These are phyloP conservation scores for Trichoderma sp. DNA, from an alignment of 2,329 filamentous ascomycete species.

Conservation along the genomic window DNA sequence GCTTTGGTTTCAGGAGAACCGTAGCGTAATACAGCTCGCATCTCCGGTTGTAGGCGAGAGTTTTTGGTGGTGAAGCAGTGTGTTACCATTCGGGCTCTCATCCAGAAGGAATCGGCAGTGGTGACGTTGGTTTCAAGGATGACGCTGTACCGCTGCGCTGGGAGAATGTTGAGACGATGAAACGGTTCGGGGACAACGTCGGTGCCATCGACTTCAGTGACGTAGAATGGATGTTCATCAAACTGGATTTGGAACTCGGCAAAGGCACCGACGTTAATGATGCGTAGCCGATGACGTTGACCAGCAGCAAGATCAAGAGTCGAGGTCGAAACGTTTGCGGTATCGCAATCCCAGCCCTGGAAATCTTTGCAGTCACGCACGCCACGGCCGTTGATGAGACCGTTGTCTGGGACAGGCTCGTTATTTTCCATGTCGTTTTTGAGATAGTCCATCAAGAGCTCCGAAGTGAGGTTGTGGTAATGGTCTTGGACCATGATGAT, in stretches of 20 bases:
- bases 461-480: slow-evolving; percentile 60
- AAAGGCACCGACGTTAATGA: slow-evolving; percentile 70
- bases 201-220: slow-evolving; percentile 71
- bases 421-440: slow-evolving; percentile 53
- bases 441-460: slow-evolving; percentile 55
- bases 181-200: slow-evolving; percentile 59
- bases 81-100: slow-evolving; percentile 53
- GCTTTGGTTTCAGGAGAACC: background rate
- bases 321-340: slow-evolving; percentile 37
- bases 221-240: slow-evolving; percentile 61
- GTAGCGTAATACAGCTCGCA: slow-evolving; percentile 35
- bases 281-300: slow-evolving; percentile 61
- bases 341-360: slow-evolving; percentile 45
- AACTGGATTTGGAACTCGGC: slow-evolving; percentile 70
- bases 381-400: slow-evolving; percentile 58
- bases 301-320: slow-evolving; percentile 50
- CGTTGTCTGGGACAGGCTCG: slow-evolving; percentile 65
- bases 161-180: slow-evolving; percentile 62
- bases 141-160: slow-evolving; percentile 69
- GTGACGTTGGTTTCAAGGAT: slow-evolving; percentile 60
- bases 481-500: slow-evolving; percentile 70
- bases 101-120: slow-evolving; percentile 56
- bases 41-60: slow-evolving; percentile 31
- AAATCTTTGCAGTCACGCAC: slow-evolving; percentile 37
- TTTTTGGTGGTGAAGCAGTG: slow-evolving; percentile 40